These are phyloP conservation scores for Melaleuca quinquenervia DNA, from an alignment of 345 rosid species.

Conservation along the genomic window DNA sequence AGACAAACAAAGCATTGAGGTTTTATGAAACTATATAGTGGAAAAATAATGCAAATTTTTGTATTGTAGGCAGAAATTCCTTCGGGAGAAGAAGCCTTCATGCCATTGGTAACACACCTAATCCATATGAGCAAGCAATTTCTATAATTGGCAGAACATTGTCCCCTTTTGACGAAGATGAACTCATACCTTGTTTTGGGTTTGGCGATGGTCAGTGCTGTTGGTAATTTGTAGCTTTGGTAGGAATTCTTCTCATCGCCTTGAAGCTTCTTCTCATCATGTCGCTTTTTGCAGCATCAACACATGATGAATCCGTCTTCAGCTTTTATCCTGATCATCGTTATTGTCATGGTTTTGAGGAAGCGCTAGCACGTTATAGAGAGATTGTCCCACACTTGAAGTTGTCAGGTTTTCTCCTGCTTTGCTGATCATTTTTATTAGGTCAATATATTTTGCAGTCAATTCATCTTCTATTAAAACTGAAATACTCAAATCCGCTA, in stretches of 20 bases:
- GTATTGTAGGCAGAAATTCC: constrained; percentile 55
- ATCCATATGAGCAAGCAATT: constrained; percentile 93
- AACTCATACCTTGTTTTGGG: constrained; percentile 92
- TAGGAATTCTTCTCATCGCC: background rate
- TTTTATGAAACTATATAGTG: background rate
- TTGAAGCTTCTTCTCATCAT: background rate
- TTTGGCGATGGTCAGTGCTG: constrained; percentile 91
- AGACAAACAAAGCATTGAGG: background rate
- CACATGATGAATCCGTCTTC: constrained; percentile 64
- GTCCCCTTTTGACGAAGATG: constrained; percentile 92
- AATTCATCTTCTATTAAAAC: background rate
- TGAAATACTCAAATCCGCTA: background rate
- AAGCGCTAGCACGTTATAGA: constrained; percentile 58
- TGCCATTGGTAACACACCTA: constrained; percentile 42
- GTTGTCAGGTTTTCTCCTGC: constrained; percentile 50
- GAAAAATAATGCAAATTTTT: background rate
- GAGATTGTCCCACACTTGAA: constrained; percentile 67
- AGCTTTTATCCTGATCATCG: constrained; percentile 62
- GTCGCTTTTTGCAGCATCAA: constrained; percentile 45
- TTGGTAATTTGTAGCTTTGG: constrained; percentile 3
- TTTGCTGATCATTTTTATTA: background rate
- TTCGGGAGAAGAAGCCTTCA: constrained; percentile 80
- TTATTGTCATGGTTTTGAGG: constrained; percentile 68
- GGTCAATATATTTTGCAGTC: background rate
- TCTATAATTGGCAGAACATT: constrained; percentile 83